A percentile compares a stretch with the other conserved stretches of the same genome.
Evolutionary conservation across 1,139 yeast genomes (phyloP).

Genomic region (Suhomyces panamericanus): DNA sequence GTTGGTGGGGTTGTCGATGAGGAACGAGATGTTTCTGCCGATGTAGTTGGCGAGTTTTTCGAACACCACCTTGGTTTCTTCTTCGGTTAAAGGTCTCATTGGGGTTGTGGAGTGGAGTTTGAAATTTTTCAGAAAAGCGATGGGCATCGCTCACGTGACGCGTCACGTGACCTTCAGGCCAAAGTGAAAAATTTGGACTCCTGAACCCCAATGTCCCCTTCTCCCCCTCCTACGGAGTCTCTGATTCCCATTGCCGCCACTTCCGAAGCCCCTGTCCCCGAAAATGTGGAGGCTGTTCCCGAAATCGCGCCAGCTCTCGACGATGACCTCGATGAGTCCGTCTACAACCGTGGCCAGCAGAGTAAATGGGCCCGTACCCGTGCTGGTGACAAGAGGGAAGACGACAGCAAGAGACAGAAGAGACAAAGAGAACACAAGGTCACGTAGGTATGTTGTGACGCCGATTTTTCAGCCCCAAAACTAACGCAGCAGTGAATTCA

Average conservation of each 20-base stretch:
- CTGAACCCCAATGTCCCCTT: constrained; percentile 1
- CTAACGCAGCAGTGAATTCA: constrained; percentile 35
- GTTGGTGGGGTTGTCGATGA: constrained; percentile 84
- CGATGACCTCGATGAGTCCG: constrained; percentile 24
- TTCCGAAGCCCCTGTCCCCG: neutral
- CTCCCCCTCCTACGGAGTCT: constrained; percentile 2
- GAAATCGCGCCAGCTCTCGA: constrained; percentile 3
- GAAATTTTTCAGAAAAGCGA: constrained; percentile 5
- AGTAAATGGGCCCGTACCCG: constrained; percentile 42
- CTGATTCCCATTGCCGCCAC: neutral
- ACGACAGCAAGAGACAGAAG: constrained; percentile 35
- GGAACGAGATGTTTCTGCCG: constrained; percentile 87
- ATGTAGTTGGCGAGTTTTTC: constrained; percentile 95
- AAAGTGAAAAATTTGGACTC: neutral
- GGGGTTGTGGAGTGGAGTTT: constrained; percentile 2
- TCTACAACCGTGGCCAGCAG: constrained; percentile 44
- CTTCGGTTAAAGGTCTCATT: constrained; percentile 96
- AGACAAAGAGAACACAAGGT: constrained; percentile 35
- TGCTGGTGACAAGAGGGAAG: constrained; percentile 35
- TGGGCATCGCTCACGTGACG: constrained; percentile 3
- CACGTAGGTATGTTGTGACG: constrained; percentile 51
- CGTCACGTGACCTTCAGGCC: neutral
- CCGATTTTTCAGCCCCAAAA: constrained; percentile 11
- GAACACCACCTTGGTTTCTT: constrained; percentile 93
- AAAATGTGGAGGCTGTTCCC: neutral